A percentile compares a stretch with the other conserved stretches of the same genome.
These are phyloP conservation scores for Talaromyces nanjingensis DNA, from an alignment of 495 filamentous ascomycete genomes.

Conservation along the genomic window DNA sequence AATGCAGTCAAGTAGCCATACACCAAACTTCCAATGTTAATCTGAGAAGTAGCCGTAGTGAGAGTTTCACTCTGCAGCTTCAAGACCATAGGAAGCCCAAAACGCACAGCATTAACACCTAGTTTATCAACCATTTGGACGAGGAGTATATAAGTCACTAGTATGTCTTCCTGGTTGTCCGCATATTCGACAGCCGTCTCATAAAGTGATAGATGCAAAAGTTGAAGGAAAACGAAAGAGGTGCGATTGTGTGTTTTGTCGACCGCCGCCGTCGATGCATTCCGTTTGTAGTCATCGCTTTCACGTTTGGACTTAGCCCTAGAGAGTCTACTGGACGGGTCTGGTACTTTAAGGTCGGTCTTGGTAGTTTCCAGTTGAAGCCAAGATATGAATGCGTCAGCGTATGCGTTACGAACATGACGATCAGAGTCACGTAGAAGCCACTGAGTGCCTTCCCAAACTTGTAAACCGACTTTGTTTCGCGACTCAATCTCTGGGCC, in stretches of 20 bases:
- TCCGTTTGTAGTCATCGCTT: conserved; percentile 48
- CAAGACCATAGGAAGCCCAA: conserved; percentile 80
- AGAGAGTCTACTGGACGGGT: conserved; percentile 42
- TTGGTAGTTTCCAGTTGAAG: conserved; percentile 68
- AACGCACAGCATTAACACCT: conserved; percentile 75
- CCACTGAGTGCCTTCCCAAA: conserved; percentile 92
- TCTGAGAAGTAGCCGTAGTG: conserved; percentile 49
- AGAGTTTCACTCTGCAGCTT: conserved; percentile 62
- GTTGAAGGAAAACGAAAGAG: conserved; percentile 60
- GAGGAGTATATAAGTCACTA: conserved; percentile 69
- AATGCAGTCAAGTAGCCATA: conserved; percentile 82
- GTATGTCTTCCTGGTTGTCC: conserved; percentile 61
- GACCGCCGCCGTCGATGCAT: conserved; percentile 46
- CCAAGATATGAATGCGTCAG: conserved; percentile 76
- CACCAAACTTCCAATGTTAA: conserved; percentile 73
- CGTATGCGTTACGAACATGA: conserved; percentile 73
- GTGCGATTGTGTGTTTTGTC: conserved; percentile 47
- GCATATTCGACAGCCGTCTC: conserved; percentile 71
- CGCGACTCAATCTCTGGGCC: conserved; percentile 58
- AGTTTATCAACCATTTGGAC: conserved; percentile 63
- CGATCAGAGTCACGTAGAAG: conserved; percentile 70
- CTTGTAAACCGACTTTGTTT: conserved; percentile 64
- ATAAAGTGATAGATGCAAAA: conserved; percentile 83
- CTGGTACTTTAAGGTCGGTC: conserved; percentile 53
- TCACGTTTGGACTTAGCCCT: conserved; percentile 21